phyloP scores from a whole-genome alignment of 805 yeast genomes.

The Saccharomycopsis sp. region DNA sequence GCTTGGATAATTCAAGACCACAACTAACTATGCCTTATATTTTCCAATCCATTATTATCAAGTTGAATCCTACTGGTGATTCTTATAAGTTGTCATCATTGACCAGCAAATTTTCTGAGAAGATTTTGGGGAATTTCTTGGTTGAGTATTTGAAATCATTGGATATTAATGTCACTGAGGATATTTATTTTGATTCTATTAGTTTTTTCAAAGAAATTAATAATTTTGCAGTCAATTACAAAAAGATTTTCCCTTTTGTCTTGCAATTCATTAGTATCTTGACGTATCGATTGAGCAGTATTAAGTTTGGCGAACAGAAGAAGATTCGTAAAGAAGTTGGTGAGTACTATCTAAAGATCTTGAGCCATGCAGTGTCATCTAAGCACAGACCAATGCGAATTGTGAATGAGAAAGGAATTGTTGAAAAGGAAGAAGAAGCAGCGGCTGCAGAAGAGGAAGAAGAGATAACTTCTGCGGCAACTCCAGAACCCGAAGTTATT shows the following conservation, averaged over 20 bases:
- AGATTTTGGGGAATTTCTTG: conserved; percentile 44
- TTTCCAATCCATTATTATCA: conserved; percentile 45
- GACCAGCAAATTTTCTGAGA: conserved; percentile 39
- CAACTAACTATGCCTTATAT: conserved; percentile 65
- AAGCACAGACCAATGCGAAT: conserved; percentile 18
- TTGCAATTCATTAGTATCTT: conserved; percentile 46
- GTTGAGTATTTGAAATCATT: conserved; percentile 55
- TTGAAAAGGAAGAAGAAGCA: conserved; percentile 2
- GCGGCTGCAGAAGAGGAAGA: conserved; percentile 19
- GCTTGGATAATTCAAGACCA: conserved; percentile 79
- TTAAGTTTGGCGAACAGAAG: conserved; percentile 56
- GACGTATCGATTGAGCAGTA: conserved; percentile 47
- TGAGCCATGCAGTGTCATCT: conserved; percentile 29
- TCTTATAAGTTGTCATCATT: conserved; percentile 36
- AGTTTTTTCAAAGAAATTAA: conserved; percentile 54
- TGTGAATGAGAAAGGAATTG: background rate
- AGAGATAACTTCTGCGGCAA: conserved; percentile 12
- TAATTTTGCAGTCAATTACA: conserved; percentile 41
- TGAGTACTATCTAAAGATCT: conserved; percentile 32
- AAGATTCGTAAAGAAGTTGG: conserved; percentile 49
- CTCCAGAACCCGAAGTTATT: background rate
- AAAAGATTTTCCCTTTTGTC: conserved; percentile 43
- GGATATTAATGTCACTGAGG: conserved; percentile 73
- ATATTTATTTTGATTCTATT: conserved; percentile 57
- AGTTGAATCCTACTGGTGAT: conserved; percentile 33